Base-by-base conservation (phyloP, 192 early-diverging fungal genomes). In the Coemansia biformis region DNA sequence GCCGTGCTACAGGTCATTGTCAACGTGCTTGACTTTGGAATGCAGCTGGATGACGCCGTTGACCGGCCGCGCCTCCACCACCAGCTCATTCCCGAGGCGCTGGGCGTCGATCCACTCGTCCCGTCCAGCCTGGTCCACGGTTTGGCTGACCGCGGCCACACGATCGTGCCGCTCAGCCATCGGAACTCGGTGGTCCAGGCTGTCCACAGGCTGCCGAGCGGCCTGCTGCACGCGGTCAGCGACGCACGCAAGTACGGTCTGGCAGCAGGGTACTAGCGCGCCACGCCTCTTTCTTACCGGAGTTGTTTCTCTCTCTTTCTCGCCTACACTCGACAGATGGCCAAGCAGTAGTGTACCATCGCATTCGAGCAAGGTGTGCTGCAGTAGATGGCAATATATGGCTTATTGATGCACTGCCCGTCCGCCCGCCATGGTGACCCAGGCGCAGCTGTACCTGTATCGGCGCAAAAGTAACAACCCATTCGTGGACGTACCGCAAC, bases 51-150 rank as follows among this genome's bases (percentile, higher is more conserved):
- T 44, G 53, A 82, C 15, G 92, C 94, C 1, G 68, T 96, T 0
- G 79, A 81, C 34, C 43, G 54, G 26, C 85, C 88, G 6, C 79
- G 94, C 12, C 57, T 89, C 28, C 94, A 98, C 63, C 89, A 95
- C 60, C 94, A 98, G 63, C 79, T 98, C 43, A 57, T 94, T 44
- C 94, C 94, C 4, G 75, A 95, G 52, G 49, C 63, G 49, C 75
- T 78, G 12, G 41, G 43, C n/a, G 58, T 81, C 0, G 81, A 84
- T 48, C 57, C 75, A 18, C 63, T 67, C 14, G 69, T 67, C 44
- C 46, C 59, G 8, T 31, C 47, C 12, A 41, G 48, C 4, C 7
- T 75, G 16, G 43, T 69, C 1, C 44, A 66, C 17, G 58, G 48
- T 16, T 59, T 82, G 36, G 47, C 55, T 12, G 24, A 38, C 4